Base-by-base conservation (phyloP, 345 rosid genomes). In the Salix udensis region DNA sequence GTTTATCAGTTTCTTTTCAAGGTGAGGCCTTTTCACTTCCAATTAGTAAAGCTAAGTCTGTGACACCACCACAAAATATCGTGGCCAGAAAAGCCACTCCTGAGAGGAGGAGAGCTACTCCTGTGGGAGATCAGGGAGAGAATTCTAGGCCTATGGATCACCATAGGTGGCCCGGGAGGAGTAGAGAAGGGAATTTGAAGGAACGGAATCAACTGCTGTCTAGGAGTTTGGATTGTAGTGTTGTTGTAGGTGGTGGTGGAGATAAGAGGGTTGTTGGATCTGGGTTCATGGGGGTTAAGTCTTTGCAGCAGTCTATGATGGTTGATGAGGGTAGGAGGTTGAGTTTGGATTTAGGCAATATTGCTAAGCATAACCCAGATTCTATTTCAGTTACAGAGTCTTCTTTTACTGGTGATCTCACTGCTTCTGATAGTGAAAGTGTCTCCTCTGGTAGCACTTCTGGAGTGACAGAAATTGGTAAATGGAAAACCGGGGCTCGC, bases 1-100 rank as follows among this genome's bases (percentile, higher is more conserved):
- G 97, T 71, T 86, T 95, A 76, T 89, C 97, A 39, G 98, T 95
- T 77, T 89, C 98, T 1, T 95, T 95, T 72, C 98, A 93, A 87
- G 98, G 98, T 0, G 93, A 90, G 79, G 80, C 92, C 61, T 95
- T 90, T 86, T 93, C 97, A 48, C 93, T 95, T 67, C 97, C 97
- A 76, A 86, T 91, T 79, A 89, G 97, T 68, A 95, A 87, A 82
- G 89, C 91, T 65, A 95, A 89, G 80, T 88, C 91, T 31, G 73
- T 86, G 70, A 46, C 88, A 52, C 7, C 50, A 7, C 74, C 84
- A 34, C 85, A 85, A 28, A 84, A 86, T 30, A 76, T 74, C 79
- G 73, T 75, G 60, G 80, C 76, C 77, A 82, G 93, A 80, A 93
- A 88, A 78, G 71, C 84, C 36, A 85, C 94, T 19, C 89, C 88